phyloP scores from a whole-genome alignment of 2,329 filamentous ascomycete genomes.

The Penicillium expansum region DNA sequence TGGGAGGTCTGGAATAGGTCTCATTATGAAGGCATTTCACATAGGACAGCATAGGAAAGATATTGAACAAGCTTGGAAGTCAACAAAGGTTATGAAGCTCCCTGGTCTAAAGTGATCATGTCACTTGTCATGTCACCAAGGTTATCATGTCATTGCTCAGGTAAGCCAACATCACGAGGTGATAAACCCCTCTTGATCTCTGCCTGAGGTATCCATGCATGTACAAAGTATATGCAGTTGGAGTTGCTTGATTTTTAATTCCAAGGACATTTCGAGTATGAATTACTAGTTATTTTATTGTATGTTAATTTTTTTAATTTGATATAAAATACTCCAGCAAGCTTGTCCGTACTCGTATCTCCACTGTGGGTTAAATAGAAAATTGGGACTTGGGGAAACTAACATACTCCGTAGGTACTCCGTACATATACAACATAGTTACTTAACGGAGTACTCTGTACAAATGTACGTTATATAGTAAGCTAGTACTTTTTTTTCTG shows the following conservation, averaged over 20 bases:
- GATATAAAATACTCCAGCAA: no score
- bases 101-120: background rate
- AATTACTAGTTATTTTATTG: no score
- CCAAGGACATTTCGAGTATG: no score
- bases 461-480: background rate
- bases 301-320: no score
- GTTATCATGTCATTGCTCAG: slow-evolving; percentile 4
- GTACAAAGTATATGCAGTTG: no score
- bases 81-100: background rate
- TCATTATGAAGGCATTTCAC: slow-evolving; percentile 32
- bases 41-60: no score
- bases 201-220: slow-evolving; percentile 5
- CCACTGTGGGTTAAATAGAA: slow-evolving; percentile 1
- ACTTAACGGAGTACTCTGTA: background rate
- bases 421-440: no score
- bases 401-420: no score
- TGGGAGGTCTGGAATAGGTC: slow-evolving; percentile 36
- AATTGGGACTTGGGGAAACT: no score
- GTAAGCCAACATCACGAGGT: slow-evolving; percentile 11
- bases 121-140: background rate
- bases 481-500: background rate
- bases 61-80: background rate
- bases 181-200: slow-evolving; percentile 7
- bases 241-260: no score
- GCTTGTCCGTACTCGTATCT: background rate